Evolutionary conservation across 306 rosid genomes (phyloP), one percentile per base, ranked within the genome.

Genomic region (Arachis hypogaea): DNA sequence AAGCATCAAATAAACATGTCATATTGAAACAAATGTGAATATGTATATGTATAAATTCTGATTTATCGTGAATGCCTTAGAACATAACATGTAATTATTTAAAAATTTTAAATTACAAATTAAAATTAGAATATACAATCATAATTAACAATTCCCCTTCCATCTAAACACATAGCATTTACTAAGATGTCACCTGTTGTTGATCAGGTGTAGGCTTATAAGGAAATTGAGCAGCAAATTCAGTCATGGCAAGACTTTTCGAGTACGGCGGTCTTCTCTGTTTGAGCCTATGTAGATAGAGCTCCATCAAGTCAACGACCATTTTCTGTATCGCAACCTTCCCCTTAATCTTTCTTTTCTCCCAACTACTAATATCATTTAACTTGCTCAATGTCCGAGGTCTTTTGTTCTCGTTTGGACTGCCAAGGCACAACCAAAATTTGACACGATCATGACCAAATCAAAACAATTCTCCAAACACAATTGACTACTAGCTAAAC

Each of bases 271-370:
- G 88, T 71, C 98, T 86, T 82, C 77, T 87, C 86, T 91, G 98
- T 81, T 88, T 91, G 72, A 94, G 87, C 83, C 98, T 85, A 62
- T 89, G 97, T 4, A 94, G 77, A 82, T 94, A 94, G 65, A 94
- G 83, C 77, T 91, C 98, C 98, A 94, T 89, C 91, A 94, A 84
- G 73, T 89, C 97, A 77, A 94, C 97, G 74, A 94, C 96, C 98
- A 94, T 94, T 79, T 91, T 91, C 88, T 94, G 98, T 78, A 91
- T 89, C 3, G 97, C 97, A 36, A 94, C 86, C 85, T 88, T 94
- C 72, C 98, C 97, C 72, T 91, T 91, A 56, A 67, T 81, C 86
- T 86, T 94, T 75, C 93, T 82, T 71, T 70, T 89, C 85, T 94
- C 96, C 98, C 98, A 94, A 3, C 67, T 78, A 71, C 78, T 83